Evolutionary conservation across 1,284 basidiomycete genomes (phyloP), one percentile per base, ranked within the genome.

Genomic region (Sphaerobolus stellatus): DNA sequence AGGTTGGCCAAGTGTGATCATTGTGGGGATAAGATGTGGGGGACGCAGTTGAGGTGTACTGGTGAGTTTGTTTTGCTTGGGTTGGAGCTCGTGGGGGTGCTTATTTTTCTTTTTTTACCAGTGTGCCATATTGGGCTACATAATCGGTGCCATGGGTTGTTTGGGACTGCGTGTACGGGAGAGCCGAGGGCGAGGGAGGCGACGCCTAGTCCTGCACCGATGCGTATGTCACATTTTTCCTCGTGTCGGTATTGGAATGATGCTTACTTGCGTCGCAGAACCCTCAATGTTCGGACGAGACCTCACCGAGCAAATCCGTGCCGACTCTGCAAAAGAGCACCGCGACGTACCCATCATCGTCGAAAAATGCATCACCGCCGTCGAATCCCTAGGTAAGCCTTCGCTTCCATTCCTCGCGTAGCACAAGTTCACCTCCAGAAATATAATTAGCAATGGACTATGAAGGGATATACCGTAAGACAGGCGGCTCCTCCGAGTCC

Each of bases 21-120:
- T 55, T 99, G 96, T 68, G 88, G 88, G 36, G 97, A 98, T 67
- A 99, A 98, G 77, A 88, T 99, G 87, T 99, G 95, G 94, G 96
- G 96, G 5, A 86, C 95, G 34, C 92, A 94, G 69, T 79, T 94
- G 56, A 86, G 92, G 30, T 99, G 96, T 68, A 82, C 86, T 58
- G 78, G 94, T 93, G 64, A 68, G 88, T 77, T 6, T 46, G 56
- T 28, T 48, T 34, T 24, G 33, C 31, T 5, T 55, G 53, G 49
- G 34, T 20, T 40, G 33, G 28, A 24, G 41, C 16, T 41, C 8
- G 55, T 46, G 51, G 45, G 25, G 20, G 30, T 24, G 8, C 5
- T 46, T 29, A 14, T 8, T 50, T 22, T 24, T 13, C 41, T 48
- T 51, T 48, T 40, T 52, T 50, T 58, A 29, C 27, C 43, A 90